Evolutionary conservation across 306 rosid species (phyloP), one percentile per base, ranked within the genome.

Genomic region (Gynostemma pentaphyllum): DNA sequence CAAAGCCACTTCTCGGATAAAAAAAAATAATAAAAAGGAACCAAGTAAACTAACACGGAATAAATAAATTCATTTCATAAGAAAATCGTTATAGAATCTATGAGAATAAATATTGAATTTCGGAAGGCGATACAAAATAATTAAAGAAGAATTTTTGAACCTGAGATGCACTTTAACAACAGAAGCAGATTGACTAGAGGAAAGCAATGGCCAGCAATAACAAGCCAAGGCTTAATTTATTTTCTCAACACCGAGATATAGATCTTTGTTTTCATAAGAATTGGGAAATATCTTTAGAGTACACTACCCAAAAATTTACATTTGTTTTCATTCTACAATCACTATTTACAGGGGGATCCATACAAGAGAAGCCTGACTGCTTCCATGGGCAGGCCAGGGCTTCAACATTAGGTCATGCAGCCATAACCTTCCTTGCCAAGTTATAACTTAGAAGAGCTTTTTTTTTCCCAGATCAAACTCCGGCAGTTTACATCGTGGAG

Each of bases 121-220:
- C 28, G 16, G 11, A 19, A 36, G 15, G 16, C 9, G 63, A 11
- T 36, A 57, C 30, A 57, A 57, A 55, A 57, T 36, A 57, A 16
- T 18, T 16, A 22, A 44, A 59, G 3, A 7, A 32, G 47, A 60
- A 22, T 60, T 60, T 19, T 19, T 12, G 11, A 60, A 39, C 48
- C 65, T 10, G 30, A 60, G 39, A 22, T 60, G 48, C 21, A 10
- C 37, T 32, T 32, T 7, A n/a, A n/a, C n/a, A n/a, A n/a, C 28
- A 5, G 22, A 29, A 60, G 64, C 64, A 32, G 8, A 34, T 28
- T 27, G 14, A 12, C 24, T 12, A 28, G 23, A 32, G 21, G 47
- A 59, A 22, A 59, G 32, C 65, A 60, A 60, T 60, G 65, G 32
- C 48, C 65, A 60, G 26, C 11, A 60, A 60, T 59, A 39, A 23